Evolutionary conservation across 208 protist species (phyloP), one percentile per base, ranked within the genome.

Genomic region (Angomonas deanei): DNA sequence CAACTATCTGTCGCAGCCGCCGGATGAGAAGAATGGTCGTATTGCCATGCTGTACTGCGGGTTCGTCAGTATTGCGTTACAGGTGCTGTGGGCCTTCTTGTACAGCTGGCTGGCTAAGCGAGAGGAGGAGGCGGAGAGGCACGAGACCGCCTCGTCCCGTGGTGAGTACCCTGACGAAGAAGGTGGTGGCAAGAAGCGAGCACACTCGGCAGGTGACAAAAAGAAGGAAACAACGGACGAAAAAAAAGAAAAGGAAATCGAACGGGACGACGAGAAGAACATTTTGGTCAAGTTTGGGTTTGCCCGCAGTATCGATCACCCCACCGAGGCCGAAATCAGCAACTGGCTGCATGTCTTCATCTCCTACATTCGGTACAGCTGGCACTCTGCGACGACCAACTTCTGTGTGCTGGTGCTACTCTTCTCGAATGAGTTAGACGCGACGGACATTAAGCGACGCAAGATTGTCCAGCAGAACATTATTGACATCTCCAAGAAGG

Each of bases 11-110:
- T 5, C 55, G 23, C 47, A 24, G 23, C 32, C 34, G 1, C 36
- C 3, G 33, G 52, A 50, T 11, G 24, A 48, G 15, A 42, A 50
- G 34, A 55, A 54, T 33, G 23, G 38, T 2, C 48, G 53, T 38
- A 67, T 67, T n/a, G 62, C 50, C 3, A 32, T 67, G 50, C 28
- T 67, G 36, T 67, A 67, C 62, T 59, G 62, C 39, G 49, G 31
- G 17, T 54, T 59, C 19, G 33, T 67, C 26, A 36, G 33, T 31
- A 28, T 48, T 2, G 38, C 55, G n/a, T 27, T 55, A n/a, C 62
- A 58, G 52, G 23, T 59, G 17, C 47, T 67, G 27, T 34, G 39
- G 23, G 4, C 46, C 24, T 36, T 60, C 11, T 31, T 67, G 8
- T 42, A 42, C 36, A 42, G 11, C 36, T 42, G 36, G 36, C 8